A percentile compares a stretch with the other conserved stretches of the same genome.
These are phyloP conservation scores for Nemania abortiva DNA, from an alignment of 2,329 filamentous ascomycete species.

Conservation along the genomic window DNA sequence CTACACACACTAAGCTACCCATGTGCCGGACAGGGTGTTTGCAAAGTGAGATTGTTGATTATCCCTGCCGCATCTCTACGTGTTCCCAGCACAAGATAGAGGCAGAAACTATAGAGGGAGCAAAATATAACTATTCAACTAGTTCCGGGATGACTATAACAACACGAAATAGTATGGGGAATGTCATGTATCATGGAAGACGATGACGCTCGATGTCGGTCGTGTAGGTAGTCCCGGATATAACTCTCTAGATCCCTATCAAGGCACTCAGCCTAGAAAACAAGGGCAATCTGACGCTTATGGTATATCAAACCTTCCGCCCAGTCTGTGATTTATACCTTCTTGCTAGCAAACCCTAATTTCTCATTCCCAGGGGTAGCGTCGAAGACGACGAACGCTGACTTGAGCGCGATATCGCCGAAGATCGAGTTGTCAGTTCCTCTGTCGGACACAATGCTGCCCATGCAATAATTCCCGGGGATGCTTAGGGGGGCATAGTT, in stretches of 20 bases:
- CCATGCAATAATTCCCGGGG: constrained; percentile 64
- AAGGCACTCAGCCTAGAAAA: background rate
- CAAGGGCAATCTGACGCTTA: background rate
- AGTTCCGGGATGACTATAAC: too few relatives aligned
- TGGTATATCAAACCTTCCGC: background rate
- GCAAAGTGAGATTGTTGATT: too few relatives aligned
- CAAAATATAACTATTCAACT: too few relatives aligned
- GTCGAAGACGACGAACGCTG: constrained; percentile 73
- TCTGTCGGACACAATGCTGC: constrained; percentile 68
- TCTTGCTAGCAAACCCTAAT: constrained; percentile 59
- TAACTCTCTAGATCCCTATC: background rate
- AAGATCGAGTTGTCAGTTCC: constrained; percentile 65
- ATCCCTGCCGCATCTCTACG: too few relatives aligned
- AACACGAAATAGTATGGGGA: constrained; percentile 13
- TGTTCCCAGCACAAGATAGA: too few relatives aligned
- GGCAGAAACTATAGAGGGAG: background rate
- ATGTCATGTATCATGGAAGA: constrained; percentile 21
- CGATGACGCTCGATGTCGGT: constrained; percentile 7
- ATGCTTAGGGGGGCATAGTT: constrained; percentile 60
- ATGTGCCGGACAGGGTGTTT: too few relatives aligned
- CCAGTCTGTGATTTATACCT: constrained; percentile 1
- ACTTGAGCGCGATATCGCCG: constrained; percentile 75
- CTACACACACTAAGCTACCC: too few relatives aligned
- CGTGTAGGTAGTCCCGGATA: background rate
- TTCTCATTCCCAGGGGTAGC: constrained; percentile 51